A percentile compares a stretch with the other conserved stretches of the same genome.
These are phyloP conservation scores for Stygiomarasmius scandens DNA, from an alignment of 1,284 basidiomycete genomes.

Conservation along the genomic window DNA sequence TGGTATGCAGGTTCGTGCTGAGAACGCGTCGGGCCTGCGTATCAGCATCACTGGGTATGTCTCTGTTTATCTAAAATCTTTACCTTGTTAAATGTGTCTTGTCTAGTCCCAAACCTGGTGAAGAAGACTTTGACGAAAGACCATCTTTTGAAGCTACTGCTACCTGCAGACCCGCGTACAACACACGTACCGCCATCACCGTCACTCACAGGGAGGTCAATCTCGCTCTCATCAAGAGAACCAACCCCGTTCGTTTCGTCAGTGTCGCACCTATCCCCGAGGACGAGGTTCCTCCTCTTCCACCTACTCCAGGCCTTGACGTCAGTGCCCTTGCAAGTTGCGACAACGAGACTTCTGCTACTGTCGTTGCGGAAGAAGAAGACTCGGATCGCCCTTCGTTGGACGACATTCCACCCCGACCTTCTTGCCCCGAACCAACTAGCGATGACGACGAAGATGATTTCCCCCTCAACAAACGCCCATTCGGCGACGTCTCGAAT, in stretches of 20 bases:
- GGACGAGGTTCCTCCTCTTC: constrained; percentile 6
- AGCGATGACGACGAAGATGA: not conserved
- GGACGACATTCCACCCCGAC: constrained; percentile 5
- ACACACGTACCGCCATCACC: constrained; percentile 9
- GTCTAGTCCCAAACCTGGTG: constrained; percentile 6
- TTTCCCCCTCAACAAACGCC: not conserved
- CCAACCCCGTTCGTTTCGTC: constrained; percentile 11
- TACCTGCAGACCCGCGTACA: constrained; percentile 6
- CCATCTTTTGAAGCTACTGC: constrained; percentile 11
- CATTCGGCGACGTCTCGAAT: not conserved
- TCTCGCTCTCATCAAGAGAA: constrained; percentile 4
- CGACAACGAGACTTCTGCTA: not conserved
- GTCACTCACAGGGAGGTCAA: constrained; percentile 17
- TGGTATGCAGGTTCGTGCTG: constrained; percentile 7
- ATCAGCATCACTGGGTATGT: constrained; percentile 15
- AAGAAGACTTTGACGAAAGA: not conserved
- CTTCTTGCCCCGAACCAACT: not conserved
- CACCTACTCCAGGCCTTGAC: not conserved
- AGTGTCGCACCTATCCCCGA: constrained; percentile 16
- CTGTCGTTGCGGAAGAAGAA: not conserved
- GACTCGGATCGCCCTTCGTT: not conserved
- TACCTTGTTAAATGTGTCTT: not conserved
- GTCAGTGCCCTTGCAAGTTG: too few relatives aligned
- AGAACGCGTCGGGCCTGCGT: constrained; percentile 8
- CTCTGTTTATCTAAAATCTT: not conserved